Evolutionary conservation across 1,284 basidiomycete genomes (phyloP).

Genomic region (Ganoderma multipileum): DNA sequence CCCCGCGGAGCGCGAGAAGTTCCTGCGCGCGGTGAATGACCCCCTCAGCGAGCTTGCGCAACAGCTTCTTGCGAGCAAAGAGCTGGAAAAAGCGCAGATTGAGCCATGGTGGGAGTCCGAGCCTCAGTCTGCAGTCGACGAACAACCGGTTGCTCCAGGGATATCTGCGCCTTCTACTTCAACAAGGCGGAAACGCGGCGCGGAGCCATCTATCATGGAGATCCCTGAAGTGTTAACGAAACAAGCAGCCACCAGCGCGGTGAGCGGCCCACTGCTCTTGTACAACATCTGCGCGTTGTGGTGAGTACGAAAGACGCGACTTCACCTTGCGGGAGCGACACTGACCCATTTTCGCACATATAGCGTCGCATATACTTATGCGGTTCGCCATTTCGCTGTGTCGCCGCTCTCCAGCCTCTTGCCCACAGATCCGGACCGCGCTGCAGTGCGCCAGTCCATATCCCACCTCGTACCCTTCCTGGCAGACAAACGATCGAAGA

Average conservation of each 20-base stretch:
- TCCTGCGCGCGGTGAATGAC: conserved; percentile 62
- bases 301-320: conserved; percentile 48
- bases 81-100: conserved; percentile 44
- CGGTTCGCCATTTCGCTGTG: conserved; percentile 61
- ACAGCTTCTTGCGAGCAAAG: conserved; percentile 64
- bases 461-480: conserved; percentile 68
- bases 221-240: conserved; percentile 58
- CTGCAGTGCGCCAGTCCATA: conserved; percentile 55
- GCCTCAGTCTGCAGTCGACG: not conserved
- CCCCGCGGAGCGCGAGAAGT: conserved; percentile 62
- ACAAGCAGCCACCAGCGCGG: conserved; percentile 38
- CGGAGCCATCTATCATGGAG: conserved; percentile 51
- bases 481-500: conserved; percentile 58
- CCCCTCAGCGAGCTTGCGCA: conserved; percentile 63
- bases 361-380: conserved; percentile 72
- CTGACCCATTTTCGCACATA: conserved; percentile 4
- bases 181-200: conserved; percentile 40
- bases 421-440: conserved; percentile 48
- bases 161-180: not conserved
- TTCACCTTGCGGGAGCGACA: not conserved
- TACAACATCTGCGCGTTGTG: conserved; percentile 73
- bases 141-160: not conserved
- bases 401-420: conserved; percentile 57
- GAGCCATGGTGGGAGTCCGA: conserved; percentile 39
- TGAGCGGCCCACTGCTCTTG: conserved; percentile 52